A percentile compares a stretch with the other conserved stretches of the same genome.
Conservation (phyloP, 257 asterid species). For the Capsicum baccatum region DNA sequence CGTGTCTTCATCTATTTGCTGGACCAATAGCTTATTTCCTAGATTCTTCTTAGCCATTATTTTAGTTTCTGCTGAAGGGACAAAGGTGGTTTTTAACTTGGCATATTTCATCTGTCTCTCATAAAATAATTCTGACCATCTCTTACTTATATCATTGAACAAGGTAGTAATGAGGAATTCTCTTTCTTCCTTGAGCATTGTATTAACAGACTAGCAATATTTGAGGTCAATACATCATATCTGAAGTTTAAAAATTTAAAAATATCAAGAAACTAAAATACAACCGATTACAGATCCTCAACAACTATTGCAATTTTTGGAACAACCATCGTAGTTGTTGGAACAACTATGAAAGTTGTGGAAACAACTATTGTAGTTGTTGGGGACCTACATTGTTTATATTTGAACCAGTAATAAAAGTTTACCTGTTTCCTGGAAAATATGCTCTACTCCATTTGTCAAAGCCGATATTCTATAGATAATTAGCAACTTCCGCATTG, state of each 20-base stretch:
- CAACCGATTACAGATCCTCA: neutral
- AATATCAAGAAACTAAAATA: neutral
- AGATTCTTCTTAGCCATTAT: neutral
- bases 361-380: neutral
- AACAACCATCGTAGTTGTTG: no score
- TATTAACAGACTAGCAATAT: neutral
- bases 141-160: neutral
- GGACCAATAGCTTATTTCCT: neutral
- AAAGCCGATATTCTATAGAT: neutral
- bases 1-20: neutral
- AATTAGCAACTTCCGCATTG: neutral
- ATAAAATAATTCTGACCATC: neutral
- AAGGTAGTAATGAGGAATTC: neutral
- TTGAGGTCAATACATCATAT: neutral
- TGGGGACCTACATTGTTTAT: neutral
- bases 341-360: neutral
- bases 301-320: neutral
- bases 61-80: neutral
- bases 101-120: neutral
- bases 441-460: neutral
- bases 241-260: neutral
- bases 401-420: neutral
- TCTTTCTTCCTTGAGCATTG: neutral
- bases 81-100: neutral
- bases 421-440: neutral